These are phyloP conservation scores for Pythium guiyangense DNA, from an alignment of 352 stramenopile genomes.

Conservation along the genomic window DNA sequence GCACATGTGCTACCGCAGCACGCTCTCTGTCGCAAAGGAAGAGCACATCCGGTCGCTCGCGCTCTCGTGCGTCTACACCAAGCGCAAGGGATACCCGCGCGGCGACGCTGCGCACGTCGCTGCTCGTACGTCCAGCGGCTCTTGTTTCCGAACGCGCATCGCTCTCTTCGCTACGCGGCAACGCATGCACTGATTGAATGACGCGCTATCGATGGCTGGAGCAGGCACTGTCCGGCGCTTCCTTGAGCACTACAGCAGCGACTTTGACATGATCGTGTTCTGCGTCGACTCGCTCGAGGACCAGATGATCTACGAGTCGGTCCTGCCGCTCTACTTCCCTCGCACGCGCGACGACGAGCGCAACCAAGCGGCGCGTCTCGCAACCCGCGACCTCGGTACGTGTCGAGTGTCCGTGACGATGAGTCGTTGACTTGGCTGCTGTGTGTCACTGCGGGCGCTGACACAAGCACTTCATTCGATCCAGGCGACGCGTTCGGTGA, in stretches of 20 bases:
- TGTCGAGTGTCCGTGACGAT: no score
- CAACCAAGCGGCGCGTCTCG: conserved; percentile 17
- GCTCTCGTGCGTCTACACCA: conserved; percentile 75
- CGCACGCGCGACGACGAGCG: conserved; percentile 32
- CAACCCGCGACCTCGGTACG: conserved; percentile 33
- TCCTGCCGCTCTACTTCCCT: conserved; percentile 78
- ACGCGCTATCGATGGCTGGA: no score
- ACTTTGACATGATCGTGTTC: conserved; percentile 63
- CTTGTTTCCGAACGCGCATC: no score
- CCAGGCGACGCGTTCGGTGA: conserved; percentile 69
- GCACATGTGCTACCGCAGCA: conserved; percentile 72
- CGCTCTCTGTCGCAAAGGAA: conserved; percentile 63
- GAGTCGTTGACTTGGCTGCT: no score
- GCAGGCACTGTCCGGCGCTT: conserved; percentile 64
- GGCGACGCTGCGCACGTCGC: conserved; percentile 78
- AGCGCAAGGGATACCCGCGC: conserved; percentile 68
- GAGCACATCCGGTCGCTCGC: conserved; percentile 55
- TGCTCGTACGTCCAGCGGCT: conserved; percentile 19
- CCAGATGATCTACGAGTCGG: conserved; percentile 49
- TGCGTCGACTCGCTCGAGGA: conserved; percentile 64
- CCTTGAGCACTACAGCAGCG: conserved; percentile 57
- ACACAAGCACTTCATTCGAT: not conserved
- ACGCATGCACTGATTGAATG: no score
- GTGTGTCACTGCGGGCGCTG: no score
- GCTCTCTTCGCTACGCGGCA: no score